Conservation (phyloP, 2,329 filamentous ascomycete species). For the Aspergillus phoenicis region DNA sequence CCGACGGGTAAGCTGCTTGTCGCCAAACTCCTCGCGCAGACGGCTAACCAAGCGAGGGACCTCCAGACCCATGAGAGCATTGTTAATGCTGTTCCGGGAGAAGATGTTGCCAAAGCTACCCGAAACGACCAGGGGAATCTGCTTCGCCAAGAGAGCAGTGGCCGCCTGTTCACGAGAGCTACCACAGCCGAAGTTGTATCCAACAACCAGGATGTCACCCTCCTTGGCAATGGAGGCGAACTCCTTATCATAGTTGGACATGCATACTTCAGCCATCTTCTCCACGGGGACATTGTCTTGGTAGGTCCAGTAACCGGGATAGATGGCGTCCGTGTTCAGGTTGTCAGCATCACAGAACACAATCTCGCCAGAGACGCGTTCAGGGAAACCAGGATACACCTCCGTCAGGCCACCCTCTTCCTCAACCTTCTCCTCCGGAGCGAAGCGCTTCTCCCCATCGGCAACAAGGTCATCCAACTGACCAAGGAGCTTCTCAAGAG, state of each 20-base stretch:
- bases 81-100: constrained; percentile 46
- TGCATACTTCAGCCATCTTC: constrained; percentile 85
- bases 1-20: constrained; percentile 29
- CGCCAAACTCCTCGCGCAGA: constrained; percentile 35
- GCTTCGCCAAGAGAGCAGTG: constrained; percentile 60
- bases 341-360: constrained; percentile 85
- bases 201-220: constrained; percentile 80
- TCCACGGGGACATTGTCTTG: constrained; percentile 77
- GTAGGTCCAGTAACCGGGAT: constrained; percentile 90
- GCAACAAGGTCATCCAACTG: constrained; percentile 60
- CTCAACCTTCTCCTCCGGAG: constrained; percentile 56
- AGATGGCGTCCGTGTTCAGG: constrained; percentile 90
- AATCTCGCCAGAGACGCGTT: constrained; percentile 81
- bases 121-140: constrained; percentile 42
- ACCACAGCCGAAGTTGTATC: constrained; percentile 88
- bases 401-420: constrained; percentile 55
- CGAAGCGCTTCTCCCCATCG: constrained; percentile 63
- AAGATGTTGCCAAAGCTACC: constrained; percentile 46
- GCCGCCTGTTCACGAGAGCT: constrained; percentile 83
- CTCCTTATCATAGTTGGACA: constrained; percentile 85
- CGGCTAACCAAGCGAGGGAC: constrained; percentile 41
- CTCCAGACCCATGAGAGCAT: constrained; percentile 45
- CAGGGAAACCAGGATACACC: constrained; percentile 82
- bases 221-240: constrained; percentile 67
- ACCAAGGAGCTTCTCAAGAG: constrained; percentile 69